Evolutionary conservation across 768 basidiomycete species (phyloP), one percentile per base, ranked within the genome.

Genomic region (Sporobolomyces roseus): DNA sequence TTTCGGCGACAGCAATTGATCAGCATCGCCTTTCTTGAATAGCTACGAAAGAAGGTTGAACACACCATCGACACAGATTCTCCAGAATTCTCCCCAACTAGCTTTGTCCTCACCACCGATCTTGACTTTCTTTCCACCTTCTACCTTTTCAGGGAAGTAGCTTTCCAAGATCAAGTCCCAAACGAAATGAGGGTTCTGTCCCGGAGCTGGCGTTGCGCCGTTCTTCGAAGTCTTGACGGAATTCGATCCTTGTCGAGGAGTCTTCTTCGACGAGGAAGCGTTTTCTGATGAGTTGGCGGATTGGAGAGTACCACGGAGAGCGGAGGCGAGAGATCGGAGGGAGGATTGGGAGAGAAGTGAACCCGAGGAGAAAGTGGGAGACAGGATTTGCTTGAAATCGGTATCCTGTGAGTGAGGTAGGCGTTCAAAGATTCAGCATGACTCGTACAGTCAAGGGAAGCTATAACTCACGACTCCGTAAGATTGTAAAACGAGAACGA

Each of bases 81-180:
- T 82, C 82, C 90, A 99, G 80, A 98, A 96, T 68, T 96, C 93
- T 61, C 87, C 86, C 78, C 96, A 91, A 8, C 87, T 84, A 6
- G 86, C 85, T 73, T 83, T 84, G 6, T 81, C 46, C 3, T 48
- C 51, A 35, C 30, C 48, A 27, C 25, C 46, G 23, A 46, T 21
- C 12, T 23, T 23, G 45, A 10, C 38, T 41, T 41, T 9, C 17
- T 41, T 17, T 48, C n/a, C 8, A 12, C 6, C 33, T 9, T 33
- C 5, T 30, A 30, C 5, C 32, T 35, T n/a, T n/a, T n/a, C 10
- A 14, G 85, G 83, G 62, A 93, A 83, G 58, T 91, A 85, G 54
- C 82, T 82, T 70, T 93, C 88, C 38, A 97, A 80, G 54, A 98
- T 84, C 65, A 87, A 80, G 68, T 86, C 85, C 94, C 94, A 99